A percentile compares a stretch with the other conserved stretches of the same genome.
These are phyloP conservation scores for Alternaria triticina DNA, from an alignment of 2,329 filamentous ascomycete species.

Conservation along the genomic window DNA sequence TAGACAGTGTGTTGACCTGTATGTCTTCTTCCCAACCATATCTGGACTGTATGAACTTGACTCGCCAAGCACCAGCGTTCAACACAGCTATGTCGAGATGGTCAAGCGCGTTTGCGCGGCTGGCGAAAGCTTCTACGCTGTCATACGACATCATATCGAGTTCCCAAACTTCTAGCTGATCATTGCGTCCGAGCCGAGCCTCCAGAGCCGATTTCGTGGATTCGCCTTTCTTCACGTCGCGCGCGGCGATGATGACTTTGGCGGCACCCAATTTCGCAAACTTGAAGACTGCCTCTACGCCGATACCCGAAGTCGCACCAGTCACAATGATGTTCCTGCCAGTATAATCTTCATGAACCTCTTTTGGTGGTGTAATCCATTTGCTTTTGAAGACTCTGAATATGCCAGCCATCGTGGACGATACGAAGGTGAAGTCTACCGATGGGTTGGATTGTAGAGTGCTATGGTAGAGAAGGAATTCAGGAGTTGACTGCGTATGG, in stretches of 20 bases:
- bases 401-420: constrained; percentile 27
- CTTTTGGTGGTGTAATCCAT: constrained; percentile 44
- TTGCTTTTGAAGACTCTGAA: constrained; percentile 38
- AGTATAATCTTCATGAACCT: constrained; percentile 40
- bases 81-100: constrained; percentile 48
- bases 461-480: background rate
- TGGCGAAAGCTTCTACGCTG: constrained; percentile 41
- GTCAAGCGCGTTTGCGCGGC: constrained; percentile 35
- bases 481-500: background rate
- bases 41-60: constrained; percentile 26
- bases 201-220: constrained; percentile 40
- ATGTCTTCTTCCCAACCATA: constrained; percentile 55
- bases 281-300: constrained; percentile 47
- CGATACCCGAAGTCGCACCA: constrained; percentile 50
- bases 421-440: constrained; percentile 36
- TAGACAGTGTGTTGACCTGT: constrained; percentile 66
- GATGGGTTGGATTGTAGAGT: background rate
- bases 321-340: constrained; percentile 56
- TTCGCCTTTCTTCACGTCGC: constrained; percentile 46
- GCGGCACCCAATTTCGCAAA: constrained; percentile 45
- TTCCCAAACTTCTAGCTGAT: constrained; percentile 46
- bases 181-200: constrained; percentile 28
- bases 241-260: constrained; percentile 49
- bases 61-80: constrained; percentile 48
- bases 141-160: constrained; percentile 46